A percentile compares a stretch with the other conserved stretches of the same genome.
Conservation (phyloP, 495 filamentous ascomycete genomes). For the Talaromyces wortmannii region DNA sequence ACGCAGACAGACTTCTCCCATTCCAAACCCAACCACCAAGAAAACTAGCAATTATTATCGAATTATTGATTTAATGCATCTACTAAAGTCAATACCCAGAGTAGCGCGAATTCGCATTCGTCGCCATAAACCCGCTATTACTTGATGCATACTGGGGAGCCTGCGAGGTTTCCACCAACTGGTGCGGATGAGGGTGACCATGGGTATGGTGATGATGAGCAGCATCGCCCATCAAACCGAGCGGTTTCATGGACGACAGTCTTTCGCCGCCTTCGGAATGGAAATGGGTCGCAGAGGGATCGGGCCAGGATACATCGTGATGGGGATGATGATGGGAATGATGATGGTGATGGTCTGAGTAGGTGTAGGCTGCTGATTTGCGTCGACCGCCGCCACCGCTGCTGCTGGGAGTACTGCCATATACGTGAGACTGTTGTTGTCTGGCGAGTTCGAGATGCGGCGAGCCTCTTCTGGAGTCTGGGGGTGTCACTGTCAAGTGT, state of each 20-base stretch:
- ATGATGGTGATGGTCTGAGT: neutral
- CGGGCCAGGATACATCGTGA: neutral
- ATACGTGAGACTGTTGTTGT: neutral
- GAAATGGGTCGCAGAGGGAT: neutral
- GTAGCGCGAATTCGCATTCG: neutral
- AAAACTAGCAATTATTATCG: no score
- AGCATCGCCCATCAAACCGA: neutral
- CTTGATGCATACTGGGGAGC: no score
- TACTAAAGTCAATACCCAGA: neutral
- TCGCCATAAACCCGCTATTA: neutral
- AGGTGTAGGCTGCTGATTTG: neutral
- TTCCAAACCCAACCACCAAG: no score
- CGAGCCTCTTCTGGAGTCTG: conserved; percentile 36
- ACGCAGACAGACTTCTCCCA: no score
- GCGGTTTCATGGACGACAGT: neutral
- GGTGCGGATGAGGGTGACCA: neutral
- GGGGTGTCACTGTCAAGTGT: conserved; percentile 36
- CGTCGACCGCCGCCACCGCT: neutral
- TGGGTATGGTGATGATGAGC: neutral
- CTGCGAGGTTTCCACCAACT: neutral
- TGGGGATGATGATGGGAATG: neutral
- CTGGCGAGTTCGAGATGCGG: conserved; percentile 23
- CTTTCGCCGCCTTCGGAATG: neutral
- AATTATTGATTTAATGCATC: neutral
- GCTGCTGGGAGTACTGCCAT: neutral